phyloP scores from a whole-genome alignment of 352 stramenopile genomes.

The Phytophthora pluvialis region DNA sequence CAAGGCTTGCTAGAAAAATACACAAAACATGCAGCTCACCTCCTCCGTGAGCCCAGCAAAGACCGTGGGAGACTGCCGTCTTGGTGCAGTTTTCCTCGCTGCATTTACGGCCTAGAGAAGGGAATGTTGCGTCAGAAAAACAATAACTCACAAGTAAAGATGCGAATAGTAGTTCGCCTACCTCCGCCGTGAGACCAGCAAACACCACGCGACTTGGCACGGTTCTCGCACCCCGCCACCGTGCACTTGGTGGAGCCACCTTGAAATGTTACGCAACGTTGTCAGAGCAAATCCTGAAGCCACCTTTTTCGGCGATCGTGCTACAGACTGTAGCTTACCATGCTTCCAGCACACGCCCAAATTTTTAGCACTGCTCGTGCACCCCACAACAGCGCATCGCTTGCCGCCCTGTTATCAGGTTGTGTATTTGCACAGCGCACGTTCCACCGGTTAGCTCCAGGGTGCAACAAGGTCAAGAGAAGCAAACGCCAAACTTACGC shows the following conservation, averaged over 20 bases:
- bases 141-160: not conserved
- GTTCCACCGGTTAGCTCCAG: constrained; percentile 21
- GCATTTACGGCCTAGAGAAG: constrained; percentile 58
- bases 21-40: constrained; percentile 41
- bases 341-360: constrained; percentile 82
- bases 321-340: constrained; percentile 36
- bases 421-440: constrained; percentile 24
- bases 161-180: constrained; percentile 7
- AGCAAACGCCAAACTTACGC: constrained; percentile 32
- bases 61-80: constrained; percentile 77
- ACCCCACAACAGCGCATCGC: constrained; percentile 63
- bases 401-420: constrained; percentile 69
- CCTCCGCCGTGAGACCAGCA: constrained; percentile 86
- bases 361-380: constrained; percentile 80
- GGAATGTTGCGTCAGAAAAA: constrained; percentile 1
- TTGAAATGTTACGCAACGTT: constrained; percentile 39
- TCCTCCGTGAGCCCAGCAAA: constrained; percentile 85
- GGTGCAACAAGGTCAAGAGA: constrained; percentile 6
- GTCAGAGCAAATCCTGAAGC: constrained; percentile 45
- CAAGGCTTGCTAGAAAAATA: constrained; percentile 7
- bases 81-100: constrained; percentile 67
- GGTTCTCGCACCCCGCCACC: constrained; percentile 66
- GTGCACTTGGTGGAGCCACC: constrained; percentile 78
- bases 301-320: constrained; percentile 41
- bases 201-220: constrained; percentile 77